A percentile compares a stretch with the other conserved stretches of the same genome.
Conservation (phyloP, 495 filamentous ascomycete species). For the Haplographium delicatum region DNA sequence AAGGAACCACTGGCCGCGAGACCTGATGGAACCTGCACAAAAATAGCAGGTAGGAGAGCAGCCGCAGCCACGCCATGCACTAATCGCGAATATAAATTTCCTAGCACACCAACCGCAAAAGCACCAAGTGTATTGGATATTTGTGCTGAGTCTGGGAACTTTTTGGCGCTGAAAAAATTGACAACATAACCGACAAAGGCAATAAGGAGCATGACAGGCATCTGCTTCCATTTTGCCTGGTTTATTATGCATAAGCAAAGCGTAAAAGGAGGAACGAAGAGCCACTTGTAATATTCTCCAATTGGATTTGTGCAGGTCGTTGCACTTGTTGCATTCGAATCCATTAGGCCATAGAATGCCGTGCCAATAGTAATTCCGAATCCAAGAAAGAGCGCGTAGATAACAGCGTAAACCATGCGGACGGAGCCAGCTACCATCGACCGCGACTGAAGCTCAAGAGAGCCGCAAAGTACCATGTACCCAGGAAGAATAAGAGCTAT, state of each 20-base stretch:
- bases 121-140: constrained; percentile 82
- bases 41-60: constrained; percentile 86
- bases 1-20: constrained; percentile 80
- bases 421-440: constrained; percentile 87
- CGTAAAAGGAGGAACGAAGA: constrained; percentile 79
- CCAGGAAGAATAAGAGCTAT: constrained; percentile 93
- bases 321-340: constrained; percentile 64
- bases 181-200: constrained; percentile 82
- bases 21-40: constrained; percentile 89
- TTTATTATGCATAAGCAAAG: constrained; percentile 80
- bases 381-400: constrained; percentile 94
- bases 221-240: constrained; percentile 85
- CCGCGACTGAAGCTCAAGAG: constrained; percentile 80
- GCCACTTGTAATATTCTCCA: constrained; percentile 58
- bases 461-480: constrained; percentile 76
- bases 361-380: constrained; percentile 96
- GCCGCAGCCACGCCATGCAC: constrained; percentile 81
- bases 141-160: constrained; percentile 72
- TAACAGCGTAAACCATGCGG: constrained; percentile 92
- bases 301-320: constrained; percentile 65
- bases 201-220: constrained; percentile 79
- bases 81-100: constrained; percentile 83
- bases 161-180: constrained; percentile 70
- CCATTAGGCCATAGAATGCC: constrained; percentile 79
- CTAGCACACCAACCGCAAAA: constrained; percentile 77